These are phyloP conservation scores for Mycena olivaceomarginata DNA, from an alignment of 768 basidiomycete genomes.

Conservation along the genomic window DNA sequence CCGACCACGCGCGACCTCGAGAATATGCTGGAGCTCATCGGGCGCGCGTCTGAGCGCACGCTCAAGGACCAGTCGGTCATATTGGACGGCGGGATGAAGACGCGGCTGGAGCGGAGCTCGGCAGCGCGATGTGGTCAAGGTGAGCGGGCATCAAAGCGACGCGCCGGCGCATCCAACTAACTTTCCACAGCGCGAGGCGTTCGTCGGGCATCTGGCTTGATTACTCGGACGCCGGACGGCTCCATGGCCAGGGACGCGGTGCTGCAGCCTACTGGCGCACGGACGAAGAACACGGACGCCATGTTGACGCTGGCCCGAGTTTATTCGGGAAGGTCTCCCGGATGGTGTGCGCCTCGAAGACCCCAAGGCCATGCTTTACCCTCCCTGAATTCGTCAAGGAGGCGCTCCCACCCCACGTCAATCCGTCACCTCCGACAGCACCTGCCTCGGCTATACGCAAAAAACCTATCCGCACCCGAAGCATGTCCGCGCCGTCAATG, in stretches of 20 bases:
- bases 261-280: slow-evolving; percentile 56
- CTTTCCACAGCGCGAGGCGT: slow-evolving; percentile 76
- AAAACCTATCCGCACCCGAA: slow-evolving; percentile 65
- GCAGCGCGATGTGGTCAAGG: slow-evolving; percentile 79
- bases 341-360: slow-evolving; percentile 57
- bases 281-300: slow-evolving; percentile 69
- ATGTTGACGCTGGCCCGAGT: slow-evolving; percentile 77
- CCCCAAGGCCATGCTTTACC: slow-evolving; percentile 69
- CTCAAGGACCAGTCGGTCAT: slow-evolving; percentile 83
- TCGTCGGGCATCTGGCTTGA: slow-evolving; percentile 84
- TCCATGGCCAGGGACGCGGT: slow-evolving; percentile 89
- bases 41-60: slow-evolving; percentile 81
- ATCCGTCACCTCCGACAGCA: slow-evolving; percentile 24
- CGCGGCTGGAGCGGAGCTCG: slow-evolving; percentile 72
- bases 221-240: slow-evolving; percentile 83
- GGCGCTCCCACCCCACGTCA: slow-evolving; percentile 56
- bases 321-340: slow-evolving; percentile 74
- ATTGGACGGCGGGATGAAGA: slow-evolving; percentile 76
- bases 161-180: slow-evolving; percentile 30
- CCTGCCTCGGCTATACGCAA: slow-evolving; percentile 48
- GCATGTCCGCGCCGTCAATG: slow-evolving; percentile 76
- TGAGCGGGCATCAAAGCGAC: slow-evolving; percentile 54
- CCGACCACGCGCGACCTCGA: slow-evolving; percentile 76
- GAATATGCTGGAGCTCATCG: slow-evolving; percentile 82
- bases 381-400: slow-evolving; percentile 79